Conservation (phyloP, 768 basidiomycete genomes). For the Dendrothele bispora region DNA sequence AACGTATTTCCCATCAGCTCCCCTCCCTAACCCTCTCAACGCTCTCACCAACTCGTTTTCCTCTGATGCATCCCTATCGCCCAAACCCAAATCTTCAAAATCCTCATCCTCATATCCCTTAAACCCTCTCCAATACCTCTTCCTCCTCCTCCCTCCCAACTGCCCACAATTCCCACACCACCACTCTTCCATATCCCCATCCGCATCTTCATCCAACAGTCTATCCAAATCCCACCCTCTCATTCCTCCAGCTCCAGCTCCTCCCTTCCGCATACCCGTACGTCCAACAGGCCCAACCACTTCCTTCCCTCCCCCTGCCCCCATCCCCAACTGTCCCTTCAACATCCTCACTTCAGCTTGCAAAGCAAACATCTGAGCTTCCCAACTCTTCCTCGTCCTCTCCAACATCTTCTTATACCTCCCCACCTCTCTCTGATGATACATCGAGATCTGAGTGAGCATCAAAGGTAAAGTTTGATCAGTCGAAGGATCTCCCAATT, state of each 20-base stretch:
- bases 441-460: constrained; percentile 10
- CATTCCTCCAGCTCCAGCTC: neutral
- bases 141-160: constrained; percentile 57
- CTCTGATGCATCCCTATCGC: constrained; percentile 31
- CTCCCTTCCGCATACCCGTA: constrained; percentile 12
- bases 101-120: constrained; percentile 47
- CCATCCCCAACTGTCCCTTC: constrained; percentile 40
- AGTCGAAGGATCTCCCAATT: neutral
- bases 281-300: constrained; percentile 47
- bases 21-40: constrained; percentile 36
- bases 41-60: constrained; percentile 39
- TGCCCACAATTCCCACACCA: constrained; percentile 55
- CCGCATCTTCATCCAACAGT: constrained; percentile 22
- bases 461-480: constrained; percentile 1
- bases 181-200: constrained; percentile 6
- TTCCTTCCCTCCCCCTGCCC: constrained; percentile 33
- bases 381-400: constrained; percentile 73
- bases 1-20: constrained; percentile 48
- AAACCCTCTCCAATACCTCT: constrained; percentile 76
- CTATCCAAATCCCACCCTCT: neutral
- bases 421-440: constrained; percentile 56
- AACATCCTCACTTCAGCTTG: constrained; percentile 78
- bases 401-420: constrained; percentile 81
- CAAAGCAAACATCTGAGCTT: constrained; percentile 81
- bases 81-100: constrained; percentile 35